Percentiles rank a stretch among this genome's conserved stretches.
Evolutionary conservation across 345 rosid genomes (phyloP).

Genomic region (Hevea brasiliensis): DNA sequence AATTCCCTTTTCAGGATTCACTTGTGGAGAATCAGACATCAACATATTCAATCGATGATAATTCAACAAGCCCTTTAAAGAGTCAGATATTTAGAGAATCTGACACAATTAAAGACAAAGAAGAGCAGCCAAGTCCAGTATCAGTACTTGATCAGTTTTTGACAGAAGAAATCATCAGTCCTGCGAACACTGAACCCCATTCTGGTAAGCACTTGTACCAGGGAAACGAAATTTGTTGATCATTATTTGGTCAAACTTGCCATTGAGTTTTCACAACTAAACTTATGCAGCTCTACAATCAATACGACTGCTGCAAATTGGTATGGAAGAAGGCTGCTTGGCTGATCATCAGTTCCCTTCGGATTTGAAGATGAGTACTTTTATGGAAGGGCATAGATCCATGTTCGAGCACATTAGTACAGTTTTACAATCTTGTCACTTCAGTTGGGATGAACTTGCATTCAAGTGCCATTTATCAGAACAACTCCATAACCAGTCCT

Average conservation of each 20-base stretch:
- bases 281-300: constrained; percentile 36
- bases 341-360: constrained; percentile 15
- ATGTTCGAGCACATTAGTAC: constrained; percentile 37
- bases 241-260: not conserved
- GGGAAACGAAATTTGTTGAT: not conserved
- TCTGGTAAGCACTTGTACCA: constrained; percentile 35
- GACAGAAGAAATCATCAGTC: constrained; percentile 39
- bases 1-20: constrained; percentile 41
- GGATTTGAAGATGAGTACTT: constrained; percentile 16
- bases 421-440: constrained; percentile 45
- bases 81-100: constrained; percentile 28
- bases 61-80: constrained; percentile 29
- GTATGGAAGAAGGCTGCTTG: constrained; percentile 24
- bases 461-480: constrained; percentile 38
- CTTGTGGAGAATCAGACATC: constrained; percentile 23
- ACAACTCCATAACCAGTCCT: constrained; percentile 38
- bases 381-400: constrained; percentile 30
- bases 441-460: constrained; percentile 55
- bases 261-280: constrained; percentile 5
- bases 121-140: constrained; percentile 63
- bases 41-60: constrained; percentile 21
- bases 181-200: constrained; percentile 21
- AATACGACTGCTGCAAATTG: constrained; percentile 20
- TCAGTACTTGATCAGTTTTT: constrained; percentile 54
- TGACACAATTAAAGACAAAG: constrained; percentile 23